Conservation (phyloP, 208 protist species). For the Leishmania arabica region DNA sequence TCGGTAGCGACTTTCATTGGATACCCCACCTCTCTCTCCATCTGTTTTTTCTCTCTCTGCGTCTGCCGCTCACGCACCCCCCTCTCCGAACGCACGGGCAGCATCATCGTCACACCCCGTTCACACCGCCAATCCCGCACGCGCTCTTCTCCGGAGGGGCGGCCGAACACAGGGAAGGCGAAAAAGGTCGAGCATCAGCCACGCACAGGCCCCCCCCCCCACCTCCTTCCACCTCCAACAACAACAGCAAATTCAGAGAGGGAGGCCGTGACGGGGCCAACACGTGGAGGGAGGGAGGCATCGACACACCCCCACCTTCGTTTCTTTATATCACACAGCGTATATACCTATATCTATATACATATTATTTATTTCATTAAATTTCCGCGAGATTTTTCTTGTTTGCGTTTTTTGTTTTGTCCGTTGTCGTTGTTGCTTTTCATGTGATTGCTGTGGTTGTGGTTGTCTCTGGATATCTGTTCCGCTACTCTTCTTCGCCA, state of each 20-base stretch:
- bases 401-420: background rate
- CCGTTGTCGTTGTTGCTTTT: too few species aligned
- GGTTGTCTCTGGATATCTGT: background rate
- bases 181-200: background rate
- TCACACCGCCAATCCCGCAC: background rate
- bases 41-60: background rate
- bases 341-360: background rate
- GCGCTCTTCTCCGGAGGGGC: background rate
- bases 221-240: too few species aligned
- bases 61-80: background rate
- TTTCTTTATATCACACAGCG: background rate
- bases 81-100: background rate
- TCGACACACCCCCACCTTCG: too few species aligned
- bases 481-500: background rate
- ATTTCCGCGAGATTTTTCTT: background rate
- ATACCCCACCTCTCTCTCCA: background rate
- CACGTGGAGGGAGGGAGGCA: background rate
- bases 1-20: background rate
- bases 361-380: background rate
- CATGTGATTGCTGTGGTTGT: too few species aligned
- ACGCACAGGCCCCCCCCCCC: background rate
- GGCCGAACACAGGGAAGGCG: background rate
- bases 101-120: background rate
- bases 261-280: background rate
- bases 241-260: background rate